Conservation (phyloP, 148 eudicot species). For the Camellia sinensis region DNA sequence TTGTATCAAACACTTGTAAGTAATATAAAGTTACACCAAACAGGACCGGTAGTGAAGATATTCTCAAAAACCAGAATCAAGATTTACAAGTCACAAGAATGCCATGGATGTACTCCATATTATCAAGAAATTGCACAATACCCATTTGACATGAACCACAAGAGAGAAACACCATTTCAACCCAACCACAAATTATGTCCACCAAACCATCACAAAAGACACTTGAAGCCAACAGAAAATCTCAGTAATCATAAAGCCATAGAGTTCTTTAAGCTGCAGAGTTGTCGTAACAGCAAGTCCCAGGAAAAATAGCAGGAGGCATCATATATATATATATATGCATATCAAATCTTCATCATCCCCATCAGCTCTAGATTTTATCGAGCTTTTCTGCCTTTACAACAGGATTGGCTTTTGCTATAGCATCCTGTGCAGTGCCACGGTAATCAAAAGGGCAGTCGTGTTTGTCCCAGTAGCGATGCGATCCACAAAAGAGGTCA, state of each 20-base stretch:
- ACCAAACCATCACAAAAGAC: constrained; percentile 18
- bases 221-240: constrained; percentile 15
- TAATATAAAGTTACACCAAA: too few species aligned
- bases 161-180: background rate
- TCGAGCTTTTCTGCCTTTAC: constrained; percentile 59
- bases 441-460: constrained; percentile 66
- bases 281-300: constrained; percentile 11
- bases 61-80: background rate
- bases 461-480: constrained; percentile 74
- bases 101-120: background rate
- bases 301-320: constrained; percentile 23
- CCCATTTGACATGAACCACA: constrained; percentile 1
- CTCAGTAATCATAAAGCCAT: constrained; percentile 9
- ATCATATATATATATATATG: constrained; percentile 9
- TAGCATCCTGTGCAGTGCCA: constrained; percentile 53
- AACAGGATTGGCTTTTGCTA: constrained; percentile 64
- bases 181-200: constrained; percentile 1
- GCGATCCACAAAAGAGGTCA: constrained; percentile 55
- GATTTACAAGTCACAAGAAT: constrained; percentile 5
- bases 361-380: constrained; percentile 30
- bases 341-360: constrained; percentile 13
- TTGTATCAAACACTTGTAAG: too few species aligned
- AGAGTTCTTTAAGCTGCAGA: constrained; percentile 20
- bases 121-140: constrained; percentile 3
- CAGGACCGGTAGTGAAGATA: background rate